Percentiles rank a stretch among this genome's conserved stretches.
Evolutionary conservation across 2,329 filamentous ascomycete genomes (phyloP).

Genomic region (Clarireedia hainanense): DNA sequence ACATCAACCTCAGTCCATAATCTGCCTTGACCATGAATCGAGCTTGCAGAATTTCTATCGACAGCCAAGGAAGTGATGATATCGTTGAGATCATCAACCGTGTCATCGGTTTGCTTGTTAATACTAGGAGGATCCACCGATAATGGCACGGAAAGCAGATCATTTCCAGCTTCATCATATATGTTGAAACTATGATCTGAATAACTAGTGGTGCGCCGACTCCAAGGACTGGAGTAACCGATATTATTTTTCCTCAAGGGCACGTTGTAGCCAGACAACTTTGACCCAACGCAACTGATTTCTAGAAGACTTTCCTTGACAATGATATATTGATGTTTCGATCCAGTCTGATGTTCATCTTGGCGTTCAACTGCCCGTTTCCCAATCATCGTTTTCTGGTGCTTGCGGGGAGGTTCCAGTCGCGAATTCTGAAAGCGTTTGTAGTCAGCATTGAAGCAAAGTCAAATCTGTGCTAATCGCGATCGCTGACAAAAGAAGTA

Average conservation of each 20-base stretch:
- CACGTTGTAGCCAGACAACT: slow-evolving; percentile 5
- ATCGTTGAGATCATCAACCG: slow-evolving; percentile 13
- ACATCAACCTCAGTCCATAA: slow-evolving; percentile 25
- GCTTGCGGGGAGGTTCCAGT: slow-evolving; percentile 20
- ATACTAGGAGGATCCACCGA: background rate
- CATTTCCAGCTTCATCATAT: slow-evolving; percentile 12
- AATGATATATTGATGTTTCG: slow-evolving; percentile 15
- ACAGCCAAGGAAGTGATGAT: slow-evolving; percentile 20
- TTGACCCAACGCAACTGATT: slow-evolving; percentile 16
- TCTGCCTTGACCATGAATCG: slow-evolving; percentile 18
- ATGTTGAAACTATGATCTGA: slow-evolving; percentile 13
- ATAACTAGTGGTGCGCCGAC: slow-evolving; percentile 8
- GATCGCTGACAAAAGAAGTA: too few species aligned
- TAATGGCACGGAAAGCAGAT: slow-evolving; percentile 16
- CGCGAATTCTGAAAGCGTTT: background rate
- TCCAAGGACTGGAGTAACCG: slow-evolving; percentile 15
- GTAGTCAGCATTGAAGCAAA: background rate
- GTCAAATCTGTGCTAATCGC: too few species aligned
- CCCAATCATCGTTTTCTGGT: slow-evolving; percentile 13
- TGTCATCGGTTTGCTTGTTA: background rate
- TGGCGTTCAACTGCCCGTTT: background rate
- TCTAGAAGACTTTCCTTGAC: slow-evolving; percentile 22
- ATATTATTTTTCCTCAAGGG: slow-evolving; percentile 14
- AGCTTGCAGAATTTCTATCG: slow-evolving; percentile 17
- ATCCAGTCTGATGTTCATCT: background rate